phyloP scores from a whole-genome alignment of 352 stramenopile genomes.

The Globisporangium cederbergense region DNA sequence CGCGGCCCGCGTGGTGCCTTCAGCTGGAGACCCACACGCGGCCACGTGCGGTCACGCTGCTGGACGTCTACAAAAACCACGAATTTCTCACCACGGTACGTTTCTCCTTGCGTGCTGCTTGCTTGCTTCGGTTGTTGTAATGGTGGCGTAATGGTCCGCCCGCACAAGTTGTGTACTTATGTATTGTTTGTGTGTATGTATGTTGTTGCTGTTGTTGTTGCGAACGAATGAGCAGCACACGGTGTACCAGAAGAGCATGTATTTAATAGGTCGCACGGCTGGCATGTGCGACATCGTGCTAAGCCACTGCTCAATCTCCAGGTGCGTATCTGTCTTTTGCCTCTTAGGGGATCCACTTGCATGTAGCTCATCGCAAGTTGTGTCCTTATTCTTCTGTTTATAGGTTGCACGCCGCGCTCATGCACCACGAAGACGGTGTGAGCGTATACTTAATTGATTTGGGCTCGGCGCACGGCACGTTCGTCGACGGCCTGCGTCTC shows the following conservation, averaged over 20 bases:
- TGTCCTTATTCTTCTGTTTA: slow-evolving; percentile 7
- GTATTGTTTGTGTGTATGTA: slow-evolving; percentile 4
- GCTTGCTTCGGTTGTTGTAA: background rate
- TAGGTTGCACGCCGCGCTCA: slow-evolving; percentile 63
- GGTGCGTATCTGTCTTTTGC: slow-evolving; percentile 14
- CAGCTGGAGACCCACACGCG: slow-evolving; percentile 28
- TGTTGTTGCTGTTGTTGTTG: background rate
- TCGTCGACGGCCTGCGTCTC: slow-evolving; percentile 61
- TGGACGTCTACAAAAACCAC: slow-evolving; percentile 84
- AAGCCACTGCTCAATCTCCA: slow-evolving; percentile 81
- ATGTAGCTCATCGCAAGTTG: background rate
- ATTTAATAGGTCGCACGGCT: slow-evolving; percentile 74
- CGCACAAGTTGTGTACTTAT: background rate
- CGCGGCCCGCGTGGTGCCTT: slow-evolving; percentile 47
- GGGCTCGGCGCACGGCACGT: slow-evolving; percentile 75
- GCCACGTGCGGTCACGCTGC: slow-evolving; percentile 50
- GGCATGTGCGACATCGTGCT: slow-evolving; percentile 78
- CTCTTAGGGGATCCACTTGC: no score
- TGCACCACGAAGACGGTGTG: slow-evolving; percentile 72
- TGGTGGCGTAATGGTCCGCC: background rate
- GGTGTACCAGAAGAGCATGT: slow-evolving; percentile 73
- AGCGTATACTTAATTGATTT: slow-evolving; percentile 73
- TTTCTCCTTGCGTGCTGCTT: background rate
- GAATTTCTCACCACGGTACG: slow-evolving; percentile 72
- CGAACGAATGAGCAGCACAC: slow-evolving; percentile 37